Evolutionary conservation across 768 basidiomycete species (phyloP).

Genomic region (Crepidotus variabilis): DNA sequence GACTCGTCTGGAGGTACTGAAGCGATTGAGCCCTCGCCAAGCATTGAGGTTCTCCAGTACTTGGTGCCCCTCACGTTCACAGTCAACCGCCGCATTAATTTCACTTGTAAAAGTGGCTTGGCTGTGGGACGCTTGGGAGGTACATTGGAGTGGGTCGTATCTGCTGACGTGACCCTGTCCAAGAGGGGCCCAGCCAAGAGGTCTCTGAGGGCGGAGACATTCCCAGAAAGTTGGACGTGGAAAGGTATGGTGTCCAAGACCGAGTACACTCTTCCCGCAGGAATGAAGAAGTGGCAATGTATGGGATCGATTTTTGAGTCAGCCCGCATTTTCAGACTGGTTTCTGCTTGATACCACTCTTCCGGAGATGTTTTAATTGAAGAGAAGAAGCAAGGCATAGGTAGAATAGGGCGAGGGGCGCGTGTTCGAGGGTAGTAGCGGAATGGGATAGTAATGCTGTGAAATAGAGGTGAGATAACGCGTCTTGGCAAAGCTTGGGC

Average conservation of each 20-base stretch:
- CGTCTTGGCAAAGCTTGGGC: background rate
- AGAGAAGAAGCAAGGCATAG: slow-evolving; percentile 46
- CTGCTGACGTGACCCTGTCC: slow-evolving; percentile 19
- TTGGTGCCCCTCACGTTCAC: slow-evolving; percentile 31
- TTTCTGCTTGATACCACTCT: slow-evolving; percentile 56
- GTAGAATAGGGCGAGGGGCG: slow-evolving; percentile 50
- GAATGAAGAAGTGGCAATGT: slow-evolving; percentile 55
- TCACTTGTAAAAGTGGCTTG: slow-evolving; percentile 39
- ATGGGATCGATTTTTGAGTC: slow-evolving; percentile 33
- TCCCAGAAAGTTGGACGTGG: slow-evolving; percentile 57
- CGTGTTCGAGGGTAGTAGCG: slow-evolving; percentile 50
- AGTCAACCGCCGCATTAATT: slow-evolving; percentile 46
- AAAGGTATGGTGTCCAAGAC: slow-evolving; percentile 57
- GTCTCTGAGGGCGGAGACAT: slow-evolving; percentile 38
- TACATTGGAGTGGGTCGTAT: slow-evolving; percentile 16
- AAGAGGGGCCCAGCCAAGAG: slow-evolving; percentile 31
- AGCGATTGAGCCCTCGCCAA: slow-evolving; percentile 48
- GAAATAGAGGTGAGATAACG: slow-evolving; percentile 1
- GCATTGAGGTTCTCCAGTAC: slow-evolving; percentile 31
- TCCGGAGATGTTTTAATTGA: slow-evolving; percentile 60
- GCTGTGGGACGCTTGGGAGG: slow-evolving; percentile 9
- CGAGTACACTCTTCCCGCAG: slow-evolving; percentile 50
- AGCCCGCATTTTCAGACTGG: slow-evolving; percentile 35
- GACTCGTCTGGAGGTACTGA: slow-evolving; percentile 37
- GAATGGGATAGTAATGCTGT: slow-evolving; percentile 47